Percentiles rank a stretch among this genome's conserved stretches.
These are phyloP conservation scores for Debaryomyces fabryi DNA, from an alignment of 1,139 yeast species.

Conservation along the genomic window DNA sequence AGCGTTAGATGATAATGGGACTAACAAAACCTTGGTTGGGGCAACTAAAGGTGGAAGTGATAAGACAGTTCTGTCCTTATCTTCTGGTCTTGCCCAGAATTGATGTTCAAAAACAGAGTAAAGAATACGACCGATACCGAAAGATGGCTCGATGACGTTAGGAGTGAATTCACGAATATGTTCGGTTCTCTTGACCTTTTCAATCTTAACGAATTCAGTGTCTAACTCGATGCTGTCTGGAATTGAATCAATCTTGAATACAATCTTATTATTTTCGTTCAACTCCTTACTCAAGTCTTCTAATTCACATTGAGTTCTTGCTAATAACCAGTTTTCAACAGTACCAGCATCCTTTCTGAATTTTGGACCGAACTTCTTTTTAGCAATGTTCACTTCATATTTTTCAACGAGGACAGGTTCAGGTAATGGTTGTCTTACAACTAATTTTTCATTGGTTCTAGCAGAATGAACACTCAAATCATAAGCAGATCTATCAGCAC, in stretches of 20 bases:
- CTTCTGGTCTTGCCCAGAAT: conserved; percentile 95
- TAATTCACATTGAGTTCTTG: conserved; percentile 84
- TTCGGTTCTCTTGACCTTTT: conserved; percentile 77
- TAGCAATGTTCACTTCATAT: conserved; percentile 82
- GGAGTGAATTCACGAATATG: conserved; percentile 96
- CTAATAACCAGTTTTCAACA: conserved; percentile 77
- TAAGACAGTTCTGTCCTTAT: conserved; percentile 84
- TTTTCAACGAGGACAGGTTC: conserved; percentile 82
- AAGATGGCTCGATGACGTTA: conserved; percentile 98
- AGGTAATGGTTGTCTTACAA: conserved; percentile 87
- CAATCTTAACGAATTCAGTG: conserved; percentile 69
- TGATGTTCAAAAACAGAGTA: conserved; percentile 92
- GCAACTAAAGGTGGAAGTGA: conserved; percentile 96
- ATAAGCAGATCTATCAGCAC: conserved; percentile 99
- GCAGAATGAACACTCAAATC: conserved; percentile 95
- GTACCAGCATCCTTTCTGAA: conserved; percentile 96
- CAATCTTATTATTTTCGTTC: conserved; percentile 62
- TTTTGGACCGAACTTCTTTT: conserved; percentile 96
- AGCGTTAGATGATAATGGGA: conserved; percentile 86
- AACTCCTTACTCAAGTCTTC: conserved; percentile 77
- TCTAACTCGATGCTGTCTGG: conserved; percentile 71
- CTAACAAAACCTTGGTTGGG: conserved; percentile 95
- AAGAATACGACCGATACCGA: conserved; percentile 97
- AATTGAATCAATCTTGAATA: conserved; percentile 61
- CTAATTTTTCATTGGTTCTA: conserved; percentile 90